phyloP scores from a whole-genome alignment of 345 rosid species.

The Gossypium australe region DNA sequence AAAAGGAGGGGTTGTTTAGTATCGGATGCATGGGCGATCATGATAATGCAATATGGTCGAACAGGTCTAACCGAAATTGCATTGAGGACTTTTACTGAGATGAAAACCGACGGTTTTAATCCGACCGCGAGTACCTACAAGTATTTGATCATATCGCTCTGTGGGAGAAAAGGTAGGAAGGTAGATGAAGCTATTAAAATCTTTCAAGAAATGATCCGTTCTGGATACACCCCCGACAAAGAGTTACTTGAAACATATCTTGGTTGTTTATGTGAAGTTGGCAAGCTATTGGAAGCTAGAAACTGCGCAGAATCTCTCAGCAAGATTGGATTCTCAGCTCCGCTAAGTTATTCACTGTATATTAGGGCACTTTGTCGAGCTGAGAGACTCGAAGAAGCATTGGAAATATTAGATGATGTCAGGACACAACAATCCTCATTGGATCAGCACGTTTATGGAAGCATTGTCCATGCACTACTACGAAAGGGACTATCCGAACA shows the following conservation, averaged over 20 bases:
- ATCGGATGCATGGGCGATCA: constrained; percentile 77
- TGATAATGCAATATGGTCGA: constrained; percentile 86
- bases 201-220: constrained; percentile 64
- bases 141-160: constrained; percentile 60
- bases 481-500: constrained; percentile 46
- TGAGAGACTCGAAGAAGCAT: constrained; percentile 63
- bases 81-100: constrained; percentile 53
- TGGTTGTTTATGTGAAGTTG: constrained; percentile 57
- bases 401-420: constrained; percentile 30
- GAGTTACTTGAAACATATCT: constrained; percentile 58
- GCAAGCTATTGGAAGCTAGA: constrained; percentile 45
- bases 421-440: constrained; percentile 37
- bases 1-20: constrained; percentile 54
- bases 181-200: constrained; percentile 53
- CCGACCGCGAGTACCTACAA: constrained; percentile 63
- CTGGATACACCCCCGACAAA: constrained; percentile 51
- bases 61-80: constrained; percentile 75
- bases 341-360: constrained; percentile 49
- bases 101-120: constrained; percentile 46
- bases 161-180: constrained; percentile 65
- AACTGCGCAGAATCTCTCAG: constrained; percentile 38
- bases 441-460: constrained; percentile 49
- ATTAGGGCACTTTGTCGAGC: constrained; percentile 71
- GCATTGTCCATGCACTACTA: constrained; percentile 58
- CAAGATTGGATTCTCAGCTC: constrained; percentile 49